Percentiles rank a stretch among this genome's conserved stretches.
These are phyloP conservation scores for Brasilioporus rufonigricans DNA, from an alignment of 768 basidiomycete genomes.

Conservation along the genomic window DNA sequence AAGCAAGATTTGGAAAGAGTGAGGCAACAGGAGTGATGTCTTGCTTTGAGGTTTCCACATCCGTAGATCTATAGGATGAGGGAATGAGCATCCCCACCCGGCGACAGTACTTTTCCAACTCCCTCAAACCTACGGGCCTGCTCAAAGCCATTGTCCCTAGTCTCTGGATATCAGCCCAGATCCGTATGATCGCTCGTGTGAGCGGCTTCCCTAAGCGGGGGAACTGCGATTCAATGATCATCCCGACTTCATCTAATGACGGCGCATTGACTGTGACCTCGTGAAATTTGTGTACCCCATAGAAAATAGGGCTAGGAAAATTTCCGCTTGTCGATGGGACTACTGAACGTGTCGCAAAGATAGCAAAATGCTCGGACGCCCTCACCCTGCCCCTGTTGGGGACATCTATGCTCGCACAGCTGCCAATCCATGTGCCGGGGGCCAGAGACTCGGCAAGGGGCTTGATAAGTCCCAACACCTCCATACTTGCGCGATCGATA, in stretches of 20 bases:
- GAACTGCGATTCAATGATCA: constrained; percentile 69
- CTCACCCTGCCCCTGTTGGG: constrained; percentile 72
- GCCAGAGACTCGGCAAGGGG: constrained; percentile 76
- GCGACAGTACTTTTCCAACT: constrained; percentile 80
- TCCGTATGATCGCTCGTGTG: constrained; percentile 50
- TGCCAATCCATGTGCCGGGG: constrained; percentile 73
- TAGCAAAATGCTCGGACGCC: constrained; percentile 75
- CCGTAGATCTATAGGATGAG: constrained; percentile 41
- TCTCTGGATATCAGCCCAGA: constrained; percentile 65
- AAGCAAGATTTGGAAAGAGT: constrained; percentile 64
- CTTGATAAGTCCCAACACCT: constrained; percentile 85
- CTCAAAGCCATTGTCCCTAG: constrained; percentile 51
- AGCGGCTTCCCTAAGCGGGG: constrained; percentile 52
- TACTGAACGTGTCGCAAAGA: constrained; percentile 87
- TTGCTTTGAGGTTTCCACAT: constrained; percentile 29
- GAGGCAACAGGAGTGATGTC: constrained; percentile 36
- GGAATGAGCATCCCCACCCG: constrained; percentile 67
- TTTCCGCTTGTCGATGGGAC: constrained; percentile 43
- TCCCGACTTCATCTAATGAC: constrained; percentile 59
- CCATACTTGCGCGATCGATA: constrained; percentile 85
- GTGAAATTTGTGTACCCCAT: constrained; percentile 81
- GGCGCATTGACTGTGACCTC: constrained; percentile 68
- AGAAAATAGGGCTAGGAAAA: constrained; percentile 66
- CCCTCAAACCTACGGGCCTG: constrained; percentile 69
- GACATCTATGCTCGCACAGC: constrained; percentile 62